Evolutionary conservation across 805 yeast genomes (phyloP).

Genomic region (Saccharomycodes ludwigii): DNA sequence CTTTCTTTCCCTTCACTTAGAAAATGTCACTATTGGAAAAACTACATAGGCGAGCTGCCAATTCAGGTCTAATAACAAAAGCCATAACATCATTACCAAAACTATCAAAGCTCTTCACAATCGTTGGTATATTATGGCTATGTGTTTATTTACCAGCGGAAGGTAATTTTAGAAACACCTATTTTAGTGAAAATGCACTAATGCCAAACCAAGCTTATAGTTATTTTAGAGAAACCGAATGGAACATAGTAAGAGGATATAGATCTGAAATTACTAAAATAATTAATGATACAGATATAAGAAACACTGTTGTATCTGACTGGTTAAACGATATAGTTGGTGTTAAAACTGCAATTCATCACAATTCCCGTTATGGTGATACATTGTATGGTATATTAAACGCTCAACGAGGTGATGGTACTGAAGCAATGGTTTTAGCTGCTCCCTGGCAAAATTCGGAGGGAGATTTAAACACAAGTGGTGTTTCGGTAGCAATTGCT

Average conservation of each 20-base stretch:
- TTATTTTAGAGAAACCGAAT: conserved; percentile 85
- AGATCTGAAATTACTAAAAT: conserved; percentile 34
- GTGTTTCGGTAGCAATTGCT: conserved; percentile 58
- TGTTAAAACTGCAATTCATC: conserved; percentile 42
- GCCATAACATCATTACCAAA: conserved; percentile 30
- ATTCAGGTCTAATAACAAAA: conserved; percentile 35
- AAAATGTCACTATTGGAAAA: conserved; percentile 36
- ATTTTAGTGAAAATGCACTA: conserved; percentile 89
- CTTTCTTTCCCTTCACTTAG: too few relatives aligned
- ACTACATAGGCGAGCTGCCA: conserved; percentile 30
- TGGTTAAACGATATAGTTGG: conserved; percentile 74
- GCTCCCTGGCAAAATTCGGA: conserved; percentile 78
- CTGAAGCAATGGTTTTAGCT: conserved; percentile 84
- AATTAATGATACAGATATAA: conserved; percentile 13
- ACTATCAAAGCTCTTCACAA: conserved; percentile 29
- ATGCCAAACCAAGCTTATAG: conserved; percentile 94
- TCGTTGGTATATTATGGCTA: conserved; percentile 47
- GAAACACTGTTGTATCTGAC: conserved; percentile 34
- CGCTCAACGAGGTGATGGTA: conserved; percentile 91
- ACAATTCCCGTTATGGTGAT: conserved; percentile 29
- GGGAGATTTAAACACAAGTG: conserved; percentile 58
- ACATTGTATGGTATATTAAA: conserved; percentile 72
- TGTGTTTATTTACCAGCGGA: conserved; percentile 51
- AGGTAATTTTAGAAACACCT: conserved; percentile 74
- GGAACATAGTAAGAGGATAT: conserved; percentile 84